Evolutionary conservation across 192 early-diverging fungal genomes (phyloP).

Genomic region (Paraglomus brasilianum): DNA sequence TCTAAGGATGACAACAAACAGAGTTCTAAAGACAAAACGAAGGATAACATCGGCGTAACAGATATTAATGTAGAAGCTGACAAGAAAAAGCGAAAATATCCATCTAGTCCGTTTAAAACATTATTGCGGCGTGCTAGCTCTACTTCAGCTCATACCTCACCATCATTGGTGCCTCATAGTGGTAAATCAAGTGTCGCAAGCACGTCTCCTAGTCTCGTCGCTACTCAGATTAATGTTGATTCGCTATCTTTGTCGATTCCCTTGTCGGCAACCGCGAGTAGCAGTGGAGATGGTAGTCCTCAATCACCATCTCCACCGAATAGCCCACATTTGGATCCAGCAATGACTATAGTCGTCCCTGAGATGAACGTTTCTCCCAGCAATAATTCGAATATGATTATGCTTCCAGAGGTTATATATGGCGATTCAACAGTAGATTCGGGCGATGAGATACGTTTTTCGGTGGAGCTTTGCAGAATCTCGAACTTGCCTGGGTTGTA

Average conservation of each 20-base stretch:
- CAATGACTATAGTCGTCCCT: constrained; percentile 26
- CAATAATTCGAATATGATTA: constrained; percentile 12
- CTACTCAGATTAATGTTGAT: neutral
- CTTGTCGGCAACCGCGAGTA: neutral
- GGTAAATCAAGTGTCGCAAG: neutral
- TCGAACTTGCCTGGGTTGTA: constrained; percentile 82
- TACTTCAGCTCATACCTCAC: neutral
- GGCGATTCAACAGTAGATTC: constrained; percentile 55
- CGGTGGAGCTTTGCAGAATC: constrained; percentile 87
- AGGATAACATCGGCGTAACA: neutral
- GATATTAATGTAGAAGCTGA: neutral
- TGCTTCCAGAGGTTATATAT: constrained; percentile 44
- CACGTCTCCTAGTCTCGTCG: neutral
- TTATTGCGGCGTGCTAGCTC: constrained; percentile 31
- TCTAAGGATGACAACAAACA: neutral
- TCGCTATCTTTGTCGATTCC: neutral
- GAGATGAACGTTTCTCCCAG: constrained; percentile 32
- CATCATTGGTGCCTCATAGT: neutral
- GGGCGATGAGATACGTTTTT: constrained; percentile 83
- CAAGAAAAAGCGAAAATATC: constrained; percentile 29
- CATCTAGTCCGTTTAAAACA: constrained; percentile 23
- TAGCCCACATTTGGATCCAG: constrained; percentile 16
- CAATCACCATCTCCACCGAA: neutral
- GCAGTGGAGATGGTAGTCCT: neutral
- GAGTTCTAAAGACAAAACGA: neutral